These are phyloP conservation scores for Euryodendron excelsum DNA, from an alignment of 148 eudicot species.

Conservation along the genomic window DNA sequence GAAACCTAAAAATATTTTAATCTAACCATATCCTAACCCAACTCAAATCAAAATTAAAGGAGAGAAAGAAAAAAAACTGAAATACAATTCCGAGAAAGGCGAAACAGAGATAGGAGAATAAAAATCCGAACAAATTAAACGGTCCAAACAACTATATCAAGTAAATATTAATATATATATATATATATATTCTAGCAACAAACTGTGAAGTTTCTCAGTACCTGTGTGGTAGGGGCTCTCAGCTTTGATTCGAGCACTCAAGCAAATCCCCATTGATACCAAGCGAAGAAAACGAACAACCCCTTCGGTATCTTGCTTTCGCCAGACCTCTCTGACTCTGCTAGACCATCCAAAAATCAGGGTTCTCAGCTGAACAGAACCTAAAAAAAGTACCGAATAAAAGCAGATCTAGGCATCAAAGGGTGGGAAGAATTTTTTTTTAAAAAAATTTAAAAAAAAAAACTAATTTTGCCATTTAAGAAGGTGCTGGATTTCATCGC, in stretches of 20 bases:
- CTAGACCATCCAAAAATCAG: not conserved
- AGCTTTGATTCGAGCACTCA: slow-evolving; percentile 69
- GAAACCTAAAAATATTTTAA: no score
- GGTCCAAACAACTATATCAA: not conserved
- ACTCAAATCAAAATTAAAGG: not conserved
- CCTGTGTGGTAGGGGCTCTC: slow-evolving; percentile 64
- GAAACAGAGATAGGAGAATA: not conserved
- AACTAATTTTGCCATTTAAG: not conserved
- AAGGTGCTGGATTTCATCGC: not conserved
- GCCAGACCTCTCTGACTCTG: not conserved
- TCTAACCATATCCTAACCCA: not conserved
- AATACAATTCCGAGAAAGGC: not conserved
- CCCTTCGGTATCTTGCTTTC: not conserved
- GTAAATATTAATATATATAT: not conserved
- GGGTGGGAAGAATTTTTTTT: not conserved
- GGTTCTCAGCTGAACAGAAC: not conserved
- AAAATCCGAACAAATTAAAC: not conserved
- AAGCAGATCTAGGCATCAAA: slow-evolving; percentile 24
- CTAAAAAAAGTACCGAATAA: not conserved
- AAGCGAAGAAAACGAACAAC: not conserved
- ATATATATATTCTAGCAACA: not conserved
- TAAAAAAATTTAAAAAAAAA: not conserved
- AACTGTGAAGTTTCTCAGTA: slow-evolving; percentile 13
- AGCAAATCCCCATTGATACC: slow-evolving; percentile 61
- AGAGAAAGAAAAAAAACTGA: not conserved